Percentiles rank a stretch among this genome's conserved stretches.
These are phyloP conservation scores for Hanseniaspora clermontiae DNA, from an alignment of 805 yeast genomes.

Conservation along the genomic window DNA sequence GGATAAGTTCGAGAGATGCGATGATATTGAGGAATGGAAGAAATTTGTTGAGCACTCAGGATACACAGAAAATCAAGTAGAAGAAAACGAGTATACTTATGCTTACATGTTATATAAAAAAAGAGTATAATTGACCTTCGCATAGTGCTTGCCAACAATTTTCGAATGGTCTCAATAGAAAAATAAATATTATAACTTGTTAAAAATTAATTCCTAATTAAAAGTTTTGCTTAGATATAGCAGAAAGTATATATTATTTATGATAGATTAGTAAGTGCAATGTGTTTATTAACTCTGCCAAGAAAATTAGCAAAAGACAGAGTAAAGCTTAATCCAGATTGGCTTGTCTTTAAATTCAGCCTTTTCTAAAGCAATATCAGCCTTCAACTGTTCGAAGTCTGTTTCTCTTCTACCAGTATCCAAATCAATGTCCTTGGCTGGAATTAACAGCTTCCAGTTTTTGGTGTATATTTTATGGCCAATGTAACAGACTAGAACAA, in stretches of 20 bases:
- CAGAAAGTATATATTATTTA: no score
- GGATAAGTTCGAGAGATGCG: not conserved
- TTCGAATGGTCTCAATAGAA: no score
- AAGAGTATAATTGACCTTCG: not conserved
- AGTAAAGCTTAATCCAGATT: conserved; percentile 33
- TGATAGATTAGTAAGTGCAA: no score
- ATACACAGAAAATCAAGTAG: not conserved
- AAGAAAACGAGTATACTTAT: not conserved
- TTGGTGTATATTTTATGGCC: conserved; percentile 45
- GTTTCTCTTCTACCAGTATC: conserved; percentile 50
- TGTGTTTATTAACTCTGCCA: not conserved
- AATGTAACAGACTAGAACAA: conserved; percentile 43
- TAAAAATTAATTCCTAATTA: not conserved
- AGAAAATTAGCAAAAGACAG: conserved; percentile 34
- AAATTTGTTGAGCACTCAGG: not conserved
- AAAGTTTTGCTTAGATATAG: no score
- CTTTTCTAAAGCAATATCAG: conserved; percentile 42
- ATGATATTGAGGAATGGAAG: not conserved
- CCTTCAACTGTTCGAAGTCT: conserved; percentile 40
- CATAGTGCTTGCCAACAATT: no score
- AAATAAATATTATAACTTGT: no score
- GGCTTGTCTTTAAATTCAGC: conserved; percentile 34
- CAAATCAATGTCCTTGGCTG: conserved; percentile 42
- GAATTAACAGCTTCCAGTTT: conserved; percentile 32
- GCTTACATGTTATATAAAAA: not conserved